Percentiles rank a stretch among this genome's conserved stretches.
phyloP scores from a whole-genome alignment of 305 asterid genomes.

The Solanum hybrid region DNA sequence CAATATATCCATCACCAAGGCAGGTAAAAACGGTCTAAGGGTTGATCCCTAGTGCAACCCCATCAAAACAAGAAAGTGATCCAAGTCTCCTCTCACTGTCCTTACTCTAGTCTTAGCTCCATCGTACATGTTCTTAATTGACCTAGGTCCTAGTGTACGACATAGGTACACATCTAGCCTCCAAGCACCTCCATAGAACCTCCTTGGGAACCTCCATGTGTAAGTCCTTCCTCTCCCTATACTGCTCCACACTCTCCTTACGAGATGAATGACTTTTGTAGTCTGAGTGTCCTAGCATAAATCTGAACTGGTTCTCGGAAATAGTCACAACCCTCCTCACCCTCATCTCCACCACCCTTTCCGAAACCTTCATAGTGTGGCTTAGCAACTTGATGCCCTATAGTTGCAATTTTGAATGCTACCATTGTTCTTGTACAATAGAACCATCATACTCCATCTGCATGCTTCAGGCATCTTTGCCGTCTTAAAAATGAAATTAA shows the following conservation, averaged over 20 bases:
- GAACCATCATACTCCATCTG: neutral
- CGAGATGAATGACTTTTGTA: neutral
- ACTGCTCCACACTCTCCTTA: neutral
- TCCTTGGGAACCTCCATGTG: neutral
- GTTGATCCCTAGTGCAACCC: neutral
- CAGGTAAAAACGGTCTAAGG: neutral
- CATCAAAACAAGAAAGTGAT: neutral
- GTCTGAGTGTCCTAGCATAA: neutral
- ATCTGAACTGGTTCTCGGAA: neutral
- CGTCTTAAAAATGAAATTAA: neutral
- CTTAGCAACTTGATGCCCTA: neutral
- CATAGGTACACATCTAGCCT: neutral
- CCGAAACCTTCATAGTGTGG: neutral
- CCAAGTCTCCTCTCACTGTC: neutral
- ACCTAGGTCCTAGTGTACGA: neutral
- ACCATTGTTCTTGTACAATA: neutral
- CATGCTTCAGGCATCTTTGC: neutral
- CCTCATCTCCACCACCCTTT: neutral
- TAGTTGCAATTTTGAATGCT: neutral
- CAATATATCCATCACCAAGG: neutral
- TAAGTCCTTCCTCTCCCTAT: neutral
- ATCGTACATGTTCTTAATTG: neutral
- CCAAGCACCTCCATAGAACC: neutral
- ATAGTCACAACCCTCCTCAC: neutral
- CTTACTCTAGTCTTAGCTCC: neutral